These are phyloP conservation scores for Colletotrichum sp. DNA, from an alignment of 2,329 filamentous ascomycete genomes.

Conservation along the genomic window DNA sequence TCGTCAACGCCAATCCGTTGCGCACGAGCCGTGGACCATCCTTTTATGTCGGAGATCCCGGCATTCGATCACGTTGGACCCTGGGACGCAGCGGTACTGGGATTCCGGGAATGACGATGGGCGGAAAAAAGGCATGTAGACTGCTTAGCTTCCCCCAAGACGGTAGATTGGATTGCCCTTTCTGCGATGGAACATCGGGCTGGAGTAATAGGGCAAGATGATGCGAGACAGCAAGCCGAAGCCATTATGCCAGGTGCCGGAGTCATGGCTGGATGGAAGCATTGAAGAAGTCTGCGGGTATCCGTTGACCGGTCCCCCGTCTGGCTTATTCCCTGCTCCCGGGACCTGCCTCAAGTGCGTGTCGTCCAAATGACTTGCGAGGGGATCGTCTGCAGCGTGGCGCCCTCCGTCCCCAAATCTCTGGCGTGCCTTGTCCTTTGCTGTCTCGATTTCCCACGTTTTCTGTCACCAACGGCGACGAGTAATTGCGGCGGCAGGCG, in stretches of 20 bases:
- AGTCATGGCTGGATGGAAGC: conserved; percentile 16
- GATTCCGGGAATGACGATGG: background rate
- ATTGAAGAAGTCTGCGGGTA: conserved; percentile 8
- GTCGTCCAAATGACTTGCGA: conserved; percentile 1
- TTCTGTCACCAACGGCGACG: background rate
- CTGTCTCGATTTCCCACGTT: background rate
- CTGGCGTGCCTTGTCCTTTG: background rate
- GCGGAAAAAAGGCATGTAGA: conserved; percentile 1
- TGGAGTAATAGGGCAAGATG: background rate
- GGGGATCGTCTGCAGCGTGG: background rate
- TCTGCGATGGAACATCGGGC: background rate
- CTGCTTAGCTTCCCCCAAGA: background rate
- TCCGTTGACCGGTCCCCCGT: background rate
- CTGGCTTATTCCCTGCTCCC: conserved; percentile 10
- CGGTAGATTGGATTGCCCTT: background rate
- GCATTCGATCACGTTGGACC: background rate
- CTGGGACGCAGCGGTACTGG: background rate
- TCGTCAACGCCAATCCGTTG: conserved; percentile 1
- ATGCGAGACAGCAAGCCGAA: conserved; percentile 1
- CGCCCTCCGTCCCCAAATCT: background rate
- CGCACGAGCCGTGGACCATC: background rate
- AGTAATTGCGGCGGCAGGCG: background rate
- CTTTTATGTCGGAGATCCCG: conserved; percentile 6
- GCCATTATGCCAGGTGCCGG: background rate
- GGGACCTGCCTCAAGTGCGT: conserved; percentile 6